Base-by-base conservation (phyloP, 2,329 filamentous ascomycete genomes). In the Phaeosphaeriaceae sp. region DNA sequence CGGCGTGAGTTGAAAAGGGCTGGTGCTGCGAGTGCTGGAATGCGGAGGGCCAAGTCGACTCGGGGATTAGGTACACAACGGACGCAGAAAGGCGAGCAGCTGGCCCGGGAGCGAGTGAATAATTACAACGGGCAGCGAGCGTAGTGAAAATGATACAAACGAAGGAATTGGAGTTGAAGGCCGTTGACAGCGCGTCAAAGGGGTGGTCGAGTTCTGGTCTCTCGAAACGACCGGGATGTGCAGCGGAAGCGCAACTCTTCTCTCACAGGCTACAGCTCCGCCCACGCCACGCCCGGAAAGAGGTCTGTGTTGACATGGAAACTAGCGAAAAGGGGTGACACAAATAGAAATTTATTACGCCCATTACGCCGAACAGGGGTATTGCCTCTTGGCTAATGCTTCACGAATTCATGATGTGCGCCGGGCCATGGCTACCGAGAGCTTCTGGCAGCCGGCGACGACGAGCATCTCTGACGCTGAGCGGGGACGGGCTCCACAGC, bases 61-160 rank as follows among this genome's bases (percentile, higher is more conserved):
- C 50, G 57, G 61, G 65, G 51, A 56, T 60, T 50, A 58, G 60
- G n/a, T n/a, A 68, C 60, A 63, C 54, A 46, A 63, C 60, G 55
- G 62, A 54, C 45, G 27, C 44, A 25, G 25, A 20, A 36, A 48
- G 42, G 52, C 57, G 48, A 53, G 42, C 31, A 54, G 48, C 21
- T 44, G 25, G 33, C 24, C 51, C 41, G 25, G 52, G 31, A 56
- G 51, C 56, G 42, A 52, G 48, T 36, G 49, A 55, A 56, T 50
- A 46, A 52, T 62, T 60, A 70, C 61, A 66, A 70, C 57, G 58
- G 65, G 58, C 69, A 77, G 69, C 74, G 74, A 76, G 55, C 55
- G 73, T 75, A 61, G 57, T 56, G 49, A 61, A 56, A 57, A 52
- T 55, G 51, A 50, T 56, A 67, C 50, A 70, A 75, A 75, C 70